phyloP scores from a whole-genome alignment of 2,329 filamentous ascomycete genomes.

The Chaetomium sp. region DNA sequence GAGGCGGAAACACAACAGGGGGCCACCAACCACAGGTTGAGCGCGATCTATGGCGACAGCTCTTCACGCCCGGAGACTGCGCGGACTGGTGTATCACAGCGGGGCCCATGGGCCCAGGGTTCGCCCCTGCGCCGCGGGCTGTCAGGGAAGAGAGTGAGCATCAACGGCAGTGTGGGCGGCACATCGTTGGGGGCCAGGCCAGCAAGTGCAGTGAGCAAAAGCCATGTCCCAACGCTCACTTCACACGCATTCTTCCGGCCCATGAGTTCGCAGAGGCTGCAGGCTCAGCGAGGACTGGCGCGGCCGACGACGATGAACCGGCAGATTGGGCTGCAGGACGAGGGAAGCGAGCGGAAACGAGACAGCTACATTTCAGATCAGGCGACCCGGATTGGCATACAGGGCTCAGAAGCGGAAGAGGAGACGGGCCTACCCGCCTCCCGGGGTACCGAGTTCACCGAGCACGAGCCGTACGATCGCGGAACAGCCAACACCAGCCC shows the following conservation, averaged over 20 bases:
- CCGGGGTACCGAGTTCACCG: conserved; percentile 73
- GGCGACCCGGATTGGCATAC: conserved; percentile 28
- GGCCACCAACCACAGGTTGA: conserved; percentile 31
- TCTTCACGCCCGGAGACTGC: conserved; percentile 50
- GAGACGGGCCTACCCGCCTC: conserved; percentile 58
- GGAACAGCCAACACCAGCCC: conserved; percentile 70
- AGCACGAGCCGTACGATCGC: conserved; percentile 63
- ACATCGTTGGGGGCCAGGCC: conserved; percentile 46
- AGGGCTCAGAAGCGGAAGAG: conserved; percentile 37
- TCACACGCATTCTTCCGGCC: conserved; percentile 91
- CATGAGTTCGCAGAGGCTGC: conserved; percentile 92
- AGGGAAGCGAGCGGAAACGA: conserved; percentile 38
- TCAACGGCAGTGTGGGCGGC: conserved; percentile 33
- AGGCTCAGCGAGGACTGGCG: conserved; percentile 70
- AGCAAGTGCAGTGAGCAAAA: conserved; percentile 65
- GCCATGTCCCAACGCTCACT: conserved; percentile 82
- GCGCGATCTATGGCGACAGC: conserved; percentile 36
- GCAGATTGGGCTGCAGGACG: conserved; percentile 26
- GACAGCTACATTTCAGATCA: conserved; percentile 53
- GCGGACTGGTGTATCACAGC: conserved; percentile 46
- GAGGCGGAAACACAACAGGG: conserved; percentile 32
- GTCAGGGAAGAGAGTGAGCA: conserved; percentile 40
- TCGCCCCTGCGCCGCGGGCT: conserved; percentile 49
- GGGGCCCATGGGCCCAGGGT: conserved; percentile 46
- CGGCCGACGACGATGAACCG: conserved; percentile 39